phyloP scores from a whole-genome alignment of 495 filamentous ascomycete genomes.

The Aspergillus haitiensis region DNA sequence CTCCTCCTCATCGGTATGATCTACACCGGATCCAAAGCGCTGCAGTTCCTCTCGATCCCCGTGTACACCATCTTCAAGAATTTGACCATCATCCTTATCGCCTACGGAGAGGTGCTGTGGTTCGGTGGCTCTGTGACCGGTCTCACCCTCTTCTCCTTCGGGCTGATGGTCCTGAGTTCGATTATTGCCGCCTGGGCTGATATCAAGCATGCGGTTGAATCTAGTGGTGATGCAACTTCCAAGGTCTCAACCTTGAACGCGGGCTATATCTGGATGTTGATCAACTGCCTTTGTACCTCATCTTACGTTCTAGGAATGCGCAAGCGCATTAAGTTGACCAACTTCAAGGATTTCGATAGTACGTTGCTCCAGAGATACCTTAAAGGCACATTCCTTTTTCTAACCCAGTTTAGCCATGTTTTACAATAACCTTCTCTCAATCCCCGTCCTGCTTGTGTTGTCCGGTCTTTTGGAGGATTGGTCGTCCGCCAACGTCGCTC shows the following conservation, averaged over 20 bases:
- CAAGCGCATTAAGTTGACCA: conserved; percentile 98
- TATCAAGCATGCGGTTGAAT: conserved; percentile 79
- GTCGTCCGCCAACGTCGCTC: conserved; percentile 77
- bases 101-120: conserved; percentile 98
- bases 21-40: conserved; percentile 94
- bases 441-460: conserved; percentile 82
- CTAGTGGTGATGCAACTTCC: conserved; percentile 60
- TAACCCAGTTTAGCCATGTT: conserved; percentile 79
- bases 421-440: conserved; percentile 98
- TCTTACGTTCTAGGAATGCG: conserved; percentile 91
- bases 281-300: conserved; percentile 96
- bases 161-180: conserved; percentile 94
- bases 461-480: conserved; percentile 89
- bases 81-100: conserved; percentile 96
- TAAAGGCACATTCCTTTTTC: conserved; percentile 14
- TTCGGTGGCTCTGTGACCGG: conserved; percentile 91
- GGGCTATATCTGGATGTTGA: conserved; percentile 96
- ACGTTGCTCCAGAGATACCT: conserved; percentile 41
- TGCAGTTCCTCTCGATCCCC: conserved; percentile 94
- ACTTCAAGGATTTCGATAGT: conserved; percentile 99
- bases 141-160: conserved; percentile 91
- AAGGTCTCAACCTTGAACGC: conserved; percentile 89
- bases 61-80: conserved; percentile 99
- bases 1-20: conserved; percentile 98
- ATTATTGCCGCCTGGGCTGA: conserved; percentile 97